Base-by-base conservation (phyloP, 139 green algal species). In the Chlorella sorokiniana region DNA sequence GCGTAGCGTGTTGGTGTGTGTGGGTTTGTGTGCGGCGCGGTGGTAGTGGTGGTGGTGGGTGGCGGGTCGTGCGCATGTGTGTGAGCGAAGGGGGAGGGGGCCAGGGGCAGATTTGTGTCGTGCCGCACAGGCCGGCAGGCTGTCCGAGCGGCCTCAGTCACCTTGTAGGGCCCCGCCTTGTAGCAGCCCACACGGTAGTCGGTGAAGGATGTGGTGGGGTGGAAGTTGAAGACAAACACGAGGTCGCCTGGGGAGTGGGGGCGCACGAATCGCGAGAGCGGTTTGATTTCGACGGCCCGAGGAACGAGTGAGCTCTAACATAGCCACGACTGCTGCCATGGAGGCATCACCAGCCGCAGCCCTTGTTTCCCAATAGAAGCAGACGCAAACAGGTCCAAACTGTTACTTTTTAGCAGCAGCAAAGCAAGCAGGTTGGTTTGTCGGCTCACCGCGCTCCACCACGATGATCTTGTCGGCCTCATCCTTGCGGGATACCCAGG, bases 171-270 rank as follows among this genome's bases (percentile, higher is more conserved):
- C 18, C 2, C 62, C 62, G 8, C 7, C 62, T 29, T 42, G 70
- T 93, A 88, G 88, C 88, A 95, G 38, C 96, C 96, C 23, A 98
- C 88, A 10, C 90, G 85, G 89, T 98, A 98, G 89, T 98, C 92
- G 22, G 86, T 94, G 92, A 93, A 99, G 41, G 86, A 94, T 61
- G 95, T 91, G 44, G 79, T 90, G 59, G 92, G 96, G 90, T 99
- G 95, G 91, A 98, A 98, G 93, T 99, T 99, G 93, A 99, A 99
- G 18, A 99, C 96, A 76, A 99, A 96, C 37, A 99, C 89, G 40
- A 98, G 90, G 85, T 98, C 96, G 29, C 96, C 96, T 83, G 78
- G 27, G n/a, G 31, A 25, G 22, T 20, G 7, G 2, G 68, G 40
- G 44, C 18, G 22, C 11, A 45, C 4, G 52, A 4, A 29, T n/a